Evolutionary conservation across 164 flowering plant genomes (phyloP).

Genomic region (Macadamia tetraphylla): DNA sequence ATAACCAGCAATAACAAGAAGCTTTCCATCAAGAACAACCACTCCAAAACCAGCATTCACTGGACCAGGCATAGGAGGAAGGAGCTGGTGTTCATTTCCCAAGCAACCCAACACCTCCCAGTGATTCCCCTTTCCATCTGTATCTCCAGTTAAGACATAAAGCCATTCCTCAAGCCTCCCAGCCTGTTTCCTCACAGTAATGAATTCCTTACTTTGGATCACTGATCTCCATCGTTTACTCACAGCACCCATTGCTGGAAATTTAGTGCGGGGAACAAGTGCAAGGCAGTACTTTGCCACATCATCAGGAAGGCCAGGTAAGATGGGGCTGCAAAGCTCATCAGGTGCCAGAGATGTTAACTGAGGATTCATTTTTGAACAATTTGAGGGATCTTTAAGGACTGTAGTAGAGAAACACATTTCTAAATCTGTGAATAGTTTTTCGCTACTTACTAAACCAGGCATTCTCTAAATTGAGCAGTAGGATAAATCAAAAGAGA

Average conservation of each 20-base stretch:
- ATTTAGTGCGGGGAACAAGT: slow-evolving; percentile 71
- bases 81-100: slow-evolving; percentile 39
- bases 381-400: slow-evolving; percentile 21
- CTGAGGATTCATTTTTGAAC: slow-evolving; percentile 27
- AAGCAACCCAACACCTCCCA: slow-evolving; percentile 81
- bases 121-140: slow-evolving; percentile 56
- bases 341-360: slow-evolving; percentile 15
- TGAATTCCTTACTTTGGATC: slow-evolving; percentile 73
- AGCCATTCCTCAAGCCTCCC: slow-evolving; percentile 89
- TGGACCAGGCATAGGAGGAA: slow-evolving; percentile 85
- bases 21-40: slow-evolving; percentile 76
- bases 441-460: slow-evolving; percentile 40
- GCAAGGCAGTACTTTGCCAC: slow-evolving; percentile 88
- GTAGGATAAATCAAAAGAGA: slow-evolving; percentile 10
- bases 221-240: slow-evolving; percentile 73
- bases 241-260: slow-evolving; percentile 80
- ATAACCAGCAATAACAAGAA: slow-evolving; percentile 77
- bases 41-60: slow-evolving; percentile 61
- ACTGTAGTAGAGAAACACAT: slow-evolving; percentile 42
- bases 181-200: slow-evolving; percentile 62
- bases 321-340: slow-evolving; percentile 41
- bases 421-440: slow-evolving; percentile 32
- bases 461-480: slow-evolving; percentile 34
- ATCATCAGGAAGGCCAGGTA: slow-evolving; percentile 93
- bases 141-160: slow-evolving; percentile 55